These are phyloP conservation scores for Fusarium metavorans DNA, from an alignment of 2,329 filamentous ascomycete genomes.

Conservation along the genomic window DNA sequence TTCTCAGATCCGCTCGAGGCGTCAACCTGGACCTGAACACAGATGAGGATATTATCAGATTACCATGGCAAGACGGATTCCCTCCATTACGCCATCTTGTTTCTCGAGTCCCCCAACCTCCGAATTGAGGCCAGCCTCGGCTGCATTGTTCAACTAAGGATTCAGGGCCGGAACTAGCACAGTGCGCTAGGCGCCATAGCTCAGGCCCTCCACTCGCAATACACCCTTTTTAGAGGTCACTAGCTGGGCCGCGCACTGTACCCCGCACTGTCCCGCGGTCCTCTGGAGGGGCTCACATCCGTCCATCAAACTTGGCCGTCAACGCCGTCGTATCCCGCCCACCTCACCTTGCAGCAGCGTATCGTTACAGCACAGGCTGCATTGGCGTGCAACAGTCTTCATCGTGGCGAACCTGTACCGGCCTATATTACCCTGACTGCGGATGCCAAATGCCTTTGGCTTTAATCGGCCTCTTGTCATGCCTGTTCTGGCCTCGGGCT, in stretches of 20 bases:
- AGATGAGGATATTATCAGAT: slow-evolving; percentile 18
- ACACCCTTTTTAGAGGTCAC: neutral
- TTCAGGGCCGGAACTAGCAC: slow-evolving; percentile 25
- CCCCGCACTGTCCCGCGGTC: slow-evolving; percentile 27
- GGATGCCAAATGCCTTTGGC: slow-evolving; percentile 18
- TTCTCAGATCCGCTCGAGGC: neutral
- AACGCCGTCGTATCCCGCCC: slow-evolving; percentile 29
- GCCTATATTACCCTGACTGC: slow-evolving; percentile 1
- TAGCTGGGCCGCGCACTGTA: slow-evolving; percentile 24
- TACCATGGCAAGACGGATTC: slow-evolving; percentile 26
- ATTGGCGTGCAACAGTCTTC: slow-evolving; percentile 25
- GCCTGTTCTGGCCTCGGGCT: slow-evolving; percentile 23
- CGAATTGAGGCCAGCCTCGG: slow-evolving; percentile 32
- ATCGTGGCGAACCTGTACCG: slow-evolving; percentile 29
- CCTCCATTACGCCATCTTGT: slow-evolving; percentile 36
- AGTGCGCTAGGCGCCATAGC: slow-evolving; percentile 19
- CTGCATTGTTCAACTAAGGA: slow-evolving; percentile 23
- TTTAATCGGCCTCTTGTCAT: slow-evolving; percentile 26
- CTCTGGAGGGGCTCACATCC: slow-evolving; percentile 18
- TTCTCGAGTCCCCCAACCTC: slow-evolving; percentile 33
- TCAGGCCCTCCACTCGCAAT: neutral
- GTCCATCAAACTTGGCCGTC: neutral
- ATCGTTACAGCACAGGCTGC: slow-evolving; percentile 43
- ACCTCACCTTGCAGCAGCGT: slow-evolving; percentile 44
- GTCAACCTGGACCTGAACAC: neutral